A percentile compares a stretch with the other conserved stretches of the same genome.
Conservation (phyloP, 192 early-diverging fungal species). For the Pilaira anomala region DNA sequence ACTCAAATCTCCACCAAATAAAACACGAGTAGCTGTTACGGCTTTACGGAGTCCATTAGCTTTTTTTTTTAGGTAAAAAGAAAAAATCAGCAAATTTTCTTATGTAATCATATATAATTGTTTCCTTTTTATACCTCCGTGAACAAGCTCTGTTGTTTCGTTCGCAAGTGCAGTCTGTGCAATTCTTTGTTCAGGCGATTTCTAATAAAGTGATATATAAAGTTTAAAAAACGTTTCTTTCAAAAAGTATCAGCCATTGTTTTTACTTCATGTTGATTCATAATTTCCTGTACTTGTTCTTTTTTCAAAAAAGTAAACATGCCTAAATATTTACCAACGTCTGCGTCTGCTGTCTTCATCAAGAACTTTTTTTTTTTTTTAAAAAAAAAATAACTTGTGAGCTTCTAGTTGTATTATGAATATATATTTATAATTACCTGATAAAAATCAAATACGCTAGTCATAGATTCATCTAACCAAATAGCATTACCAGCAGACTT, state of each 20-base stretch:
- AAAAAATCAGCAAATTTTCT: not conserved
- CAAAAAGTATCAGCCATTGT: too few relatives aligned
- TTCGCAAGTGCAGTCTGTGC: slow-evolving; percentile 77
- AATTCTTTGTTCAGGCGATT: slow-evolving; percentile 60
- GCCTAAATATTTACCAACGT: slow-evolving; percentile 70
- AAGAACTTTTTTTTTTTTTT: slow-evolving; percentile 61
- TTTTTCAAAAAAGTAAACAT: slow-evolving; percentile 80
- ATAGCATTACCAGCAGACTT: slow-evolving; percentile 96
- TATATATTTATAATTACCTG: slow-evolving; percentile 54
- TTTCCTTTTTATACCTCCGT: slow-evolving; percentile 80
- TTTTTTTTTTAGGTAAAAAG: slow-evolving; percentile 20
- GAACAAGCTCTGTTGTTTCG: slow-evolving; percentile 88
- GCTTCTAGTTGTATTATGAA: not conserved
- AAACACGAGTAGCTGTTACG: slow-evolving; percentile 64
- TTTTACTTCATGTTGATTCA: slow-evolving; percentile 67
- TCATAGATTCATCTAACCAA: slow-evolving; percentile 81
- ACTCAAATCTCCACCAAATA: slow-evolving; percentile 65
- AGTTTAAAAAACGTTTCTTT: not conserved
- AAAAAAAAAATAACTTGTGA: not conserved
- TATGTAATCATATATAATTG: not conserved
- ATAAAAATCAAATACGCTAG: slow-evolving; percentile 87
- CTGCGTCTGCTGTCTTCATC: slow-evolving; percentile 75
- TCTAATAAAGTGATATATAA: slow-evolving; percentile 18
- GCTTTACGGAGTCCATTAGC: slow-evolving; percentile 59
- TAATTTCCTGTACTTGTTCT: slow-evolving; percentile 55